Conservation (phyloP, 495 filamentous ascomycete species). For the Usnea hakonensis region DNA sequence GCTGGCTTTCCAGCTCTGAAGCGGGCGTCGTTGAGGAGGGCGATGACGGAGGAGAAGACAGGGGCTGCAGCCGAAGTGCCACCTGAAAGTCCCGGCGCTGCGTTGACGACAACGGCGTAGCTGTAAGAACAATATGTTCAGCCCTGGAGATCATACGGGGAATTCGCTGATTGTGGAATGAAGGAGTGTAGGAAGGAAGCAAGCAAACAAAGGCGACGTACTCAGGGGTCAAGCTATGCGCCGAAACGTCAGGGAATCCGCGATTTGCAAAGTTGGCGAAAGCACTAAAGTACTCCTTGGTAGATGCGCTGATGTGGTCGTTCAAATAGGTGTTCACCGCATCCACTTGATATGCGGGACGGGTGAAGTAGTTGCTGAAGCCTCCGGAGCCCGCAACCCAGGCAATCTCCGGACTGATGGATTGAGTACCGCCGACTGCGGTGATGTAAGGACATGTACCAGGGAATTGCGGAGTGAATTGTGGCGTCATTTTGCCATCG, state of each 20-base stretch:
- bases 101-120: conserved; percentile 29
- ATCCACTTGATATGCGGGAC: conserved; percentile 51
- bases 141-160: neutral
- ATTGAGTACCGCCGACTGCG: conserved; percentile 53
- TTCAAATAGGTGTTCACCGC: conserved; percentile 48
- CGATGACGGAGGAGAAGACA: conserved; percentile 40
- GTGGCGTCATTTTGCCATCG: conserved; percentile 50
- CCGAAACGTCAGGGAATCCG: conserved; percentile 63
- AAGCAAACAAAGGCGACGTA: conserved; percentile 15
- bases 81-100: conserved; percentile 28
- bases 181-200: neutral
- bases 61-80: conserved; percentile 49
- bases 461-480: conserved; percentile 57
- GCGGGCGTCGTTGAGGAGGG: conserved; percentile 45
- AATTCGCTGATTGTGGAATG: neutral
- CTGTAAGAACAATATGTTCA: conserved; percentile 4
- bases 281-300: conserved; percentile 36
- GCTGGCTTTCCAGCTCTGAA: conserved; percentile 37
- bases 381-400: conserved; percentile 50
- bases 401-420: conserved; percentile 45
- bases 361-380: conserved; percentile 56
- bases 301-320: conserved; percentile 28
- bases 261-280: conserved; percentile 53
- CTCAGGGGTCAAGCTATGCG: conserved; percentile 41
- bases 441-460: conserved; percentile 61